Conservation (phyloP, 2,329 filamentous ascomycete species). For the Apiospora saccharicola region DNA sequence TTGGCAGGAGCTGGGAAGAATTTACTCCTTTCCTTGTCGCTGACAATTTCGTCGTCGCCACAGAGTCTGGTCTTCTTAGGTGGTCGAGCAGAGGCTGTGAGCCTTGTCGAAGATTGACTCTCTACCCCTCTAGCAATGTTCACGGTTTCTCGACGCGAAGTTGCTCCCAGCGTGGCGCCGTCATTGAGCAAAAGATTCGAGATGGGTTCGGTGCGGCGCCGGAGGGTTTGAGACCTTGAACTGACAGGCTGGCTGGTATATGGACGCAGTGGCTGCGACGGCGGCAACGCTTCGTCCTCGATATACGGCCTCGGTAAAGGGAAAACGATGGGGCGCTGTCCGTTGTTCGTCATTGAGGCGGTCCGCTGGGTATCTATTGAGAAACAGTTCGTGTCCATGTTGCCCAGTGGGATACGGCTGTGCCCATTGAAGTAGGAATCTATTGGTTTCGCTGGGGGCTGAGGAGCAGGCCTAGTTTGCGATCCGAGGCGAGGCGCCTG, state of each 20-base stretch:
- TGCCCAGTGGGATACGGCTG: constrained; percentile 63
- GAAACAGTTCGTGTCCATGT: constrained; percentile 70
- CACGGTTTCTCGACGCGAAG: constrained; percentile 37
- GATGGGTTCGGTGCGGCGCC: constrained; percentile 62
- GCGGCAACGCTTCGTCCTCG: constrained; percentile 41
- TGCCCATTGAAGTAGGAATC: constrained; percentile 61
- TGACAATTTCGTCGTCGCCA: constrained; percentile 46
- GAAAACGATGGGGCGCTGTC: constrained; percentile 62
- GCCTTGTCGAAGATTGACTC: neutral
- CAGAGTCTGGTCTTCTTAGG: constrained; percentile 66
- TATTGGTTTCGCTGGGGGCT: constrained; percentile 56
- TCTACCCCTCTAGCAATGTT: neutral
- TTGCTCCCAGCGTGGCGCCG: constrained; percentile 37
- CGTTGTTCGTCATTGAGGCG: constrained; percentile 57
- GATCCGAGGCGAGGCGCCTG: constrained; percentile 26
- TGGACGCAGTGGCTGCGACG: constrained; percentile 36
- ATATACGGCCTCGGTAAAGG: constrained; percentile 66
- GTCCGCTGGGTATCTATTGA: constrained; percentile 57
- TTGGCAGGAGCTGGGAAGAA: constrained; percentile 54
- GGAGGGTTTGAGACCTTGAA: constrained; percentile 50
- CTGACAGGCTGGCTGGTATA: constrained; percentile 38
- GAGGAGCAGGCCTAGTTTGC: constrained; percentile 34
- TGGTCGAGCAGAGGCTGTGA: constrained; percentile 46
- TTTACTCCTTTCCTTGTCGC: constrained; percentile 57
- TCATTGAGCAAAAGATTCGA: constrained; percentile 48